Percentiles rank a stretch among this genome's conserved stretches.
These are phyloP conservation scores for Crucibulum laeve DNA, from an alignment of 768 basidiomycete genomes.

Conservation along the genomic window DNA sequence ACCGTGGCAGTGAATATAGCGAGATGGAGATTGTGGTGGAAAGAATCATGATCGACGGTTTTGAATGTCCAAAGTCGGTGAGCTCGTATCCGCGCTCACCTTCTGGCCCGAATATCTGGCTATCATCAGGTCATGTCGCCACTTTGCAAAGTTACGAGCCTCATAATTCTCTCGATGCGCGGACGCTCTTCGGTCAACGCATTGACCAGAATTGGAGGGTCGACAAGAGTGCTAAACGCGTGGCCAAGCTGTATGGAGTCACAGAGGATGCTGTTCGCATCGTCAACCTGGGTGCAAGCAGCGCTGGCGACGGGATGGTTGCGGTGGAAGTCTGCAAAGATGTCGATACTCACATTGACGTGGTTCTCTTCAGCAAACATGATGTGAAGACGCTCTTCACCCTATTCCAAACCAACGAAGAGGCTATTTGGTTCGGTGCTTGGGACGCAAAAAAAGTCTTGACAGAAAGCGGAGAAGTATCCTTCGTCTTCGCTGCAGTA, in stretches of 20 bases:
- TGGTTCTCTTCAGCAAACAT: conserved; percentile 17
- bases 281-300: conserved; percentile 22
- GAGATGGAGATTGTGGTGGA: conserved; percentile 24
- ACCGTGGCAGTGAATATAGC: conserved; percentile 21
- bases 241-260: conserved; percentile 18
- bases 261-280: conserved; percentile 28
- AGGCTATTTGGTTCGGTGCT: conserved; percentile 32
- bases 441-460: conserved; percentile 25
- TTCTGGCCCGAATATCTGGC: conserved; percentile 24
- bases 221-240: conserved; percentile 6
- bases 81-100: conserved; percentile 28
- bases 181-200: conserved; percentile 21
- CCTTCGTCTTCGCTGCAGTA: conserved; percentile 23
- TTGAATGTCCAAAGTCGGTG: conserved; percentile 11
- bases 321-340: conserved; percentile 36
- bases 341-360: conserved; percentile 33
- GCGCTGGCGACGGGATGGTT: conserved; percentile 13
- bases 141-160: conserved; percentile 25
- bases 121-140: conserved; percentile 20
- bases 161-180: conserved; percentile 23
- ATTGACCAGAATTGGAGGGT: conserved; percentile 6
- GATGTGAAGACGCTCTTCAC: conserved; percentile 11
- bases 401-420: conserved; percentile 24
- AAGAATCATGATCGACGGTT: conserved; percentile 14
- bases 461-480: conserved; percentile 13